phyloP scores from a whole-genome alignment of 192 early-diverging fungal genomes.

The Funneliformis mosseae region DNA sequence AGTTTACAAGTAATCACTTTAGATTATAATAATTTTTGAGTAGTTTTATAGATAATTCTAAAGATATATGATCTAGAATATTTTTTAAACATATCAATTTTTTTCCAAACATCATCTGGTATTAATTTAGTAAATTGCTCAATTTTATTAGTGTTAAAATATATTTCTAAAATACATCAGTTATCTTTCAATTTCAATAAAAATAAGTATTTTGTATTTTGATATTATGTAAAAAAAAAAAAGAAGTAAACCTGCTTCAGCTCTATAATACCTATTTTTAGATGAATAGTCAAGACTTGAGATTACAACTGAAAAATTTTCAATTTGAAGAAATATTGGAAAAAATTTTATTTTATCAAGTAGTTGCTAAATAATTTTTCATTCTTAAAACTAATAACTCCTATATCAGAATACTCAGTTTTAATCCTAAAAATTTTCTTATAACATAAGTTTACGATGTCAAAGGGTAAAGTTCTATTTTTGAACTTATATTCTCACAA shows the following conservation, averaged over 20 bases:
- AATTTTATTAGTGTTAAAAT: background rate
- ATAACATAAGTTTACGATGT: background rate
- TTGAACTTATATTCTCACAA: background rate
- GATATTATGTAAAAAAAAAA: background rate
- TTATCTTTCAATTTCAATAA: background rate
- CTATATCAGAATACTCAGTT: background rate
- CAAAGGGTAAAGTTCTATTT: background rate
- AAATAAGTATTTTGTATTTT: background rate
- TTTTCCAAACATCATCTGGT: background rate
- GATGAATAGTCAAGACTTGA: background rate
- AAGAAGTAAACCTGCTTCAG: background rate
- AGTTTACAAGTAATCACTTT: background rate
- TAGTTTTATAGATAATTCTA: too few species aligned
- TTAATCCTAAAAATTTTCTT: background rate
- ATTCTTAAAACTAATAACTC: background rate
- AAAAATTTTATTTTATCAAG: constrained; percentile 2
- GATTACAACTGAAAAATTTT: background rate
- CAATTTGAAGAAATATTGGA: background rate
- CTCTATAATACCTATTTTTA: background rate
- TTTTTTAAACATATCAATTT: background rate
- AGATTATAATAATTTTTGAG: too few species aligned
- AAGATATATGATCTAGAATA: background rate
- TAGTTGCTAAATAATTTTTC: background rate
- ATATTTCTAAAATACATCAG: background rate
- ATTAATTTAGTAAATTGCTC: background rate